Percentiles rank a stretch among this genome's conserved stretches.
Conservation (phyloP, 495 filamentous ascomycete genomes). For the Penicillium atrosanguineum region DNA sequence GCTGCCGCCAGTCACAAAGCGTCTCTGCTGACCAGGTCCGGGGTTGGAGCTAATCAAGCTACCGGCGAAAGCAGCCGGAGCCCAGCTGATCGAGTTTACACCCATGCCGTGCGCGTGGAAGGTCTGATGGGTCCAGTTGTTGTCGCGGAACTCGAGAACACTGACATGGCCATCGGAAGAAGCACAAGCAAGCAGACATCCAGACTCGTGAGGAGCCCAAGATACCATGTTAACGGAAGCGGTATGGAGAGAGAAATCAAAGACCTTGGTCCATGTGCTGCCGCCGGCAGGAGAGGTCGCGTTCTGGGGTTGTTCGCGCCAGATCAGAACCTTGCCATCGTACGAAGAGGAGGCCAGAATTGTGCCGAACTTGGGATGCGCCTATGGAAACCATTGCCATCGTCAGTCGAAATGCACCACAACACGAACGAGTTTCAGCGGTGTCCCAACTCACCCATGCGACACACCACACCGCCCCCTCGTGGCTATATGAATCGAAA, state of each 20-base stretch:
- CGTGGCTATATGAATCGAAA: constrained; percentile 58
- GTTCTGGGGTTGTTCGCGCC: constrained; percentile 75
- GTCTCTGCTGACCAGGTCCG: constrained; percentile 57
- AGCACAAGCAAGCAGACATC: constrained; percentile 92
- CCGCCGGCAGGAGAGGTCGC: constrained; percentile 44
- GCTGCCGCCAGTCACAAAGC: constrained; percentile 91
- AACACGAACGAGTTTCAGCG: neutral
- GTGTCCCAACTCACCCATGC: constrained; percentile 65
- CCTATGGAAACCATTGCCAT: constrained; percentile 42
- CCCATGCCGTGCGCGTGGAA: constrained; percentile 91
- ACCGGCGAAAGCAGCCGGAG: constrained; percentile 76
- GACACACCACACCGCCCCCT: constrained; percentile 94
- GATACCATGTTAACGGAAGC: constrained; percentile 94
- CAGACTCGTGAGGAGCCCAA: constrained; percentile 94
- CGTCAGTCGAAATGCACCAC: constrained; percentile 16
- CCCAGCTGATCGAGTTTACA: constrained; percentile 95
- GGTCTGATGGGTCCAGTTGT: constrained; percentile 76
- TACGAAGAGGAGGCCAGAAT: constrained; percentile 93
- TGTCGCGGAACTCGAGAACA: constrained; percentile 95
- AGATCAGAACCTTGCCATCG: constrained; percentile 97
- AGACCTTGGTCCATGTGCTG: constrained; percentile 73
- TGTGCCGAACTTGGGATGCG: constrained; percentile 96
- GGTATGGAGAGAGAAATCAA: constrained; percentile 86
- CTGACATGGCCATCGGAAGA: constrained; percentile 88
- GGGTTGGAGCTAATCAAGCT: constrained; percentile 70